These are phyloP conservation scores for Curvularia sp. DNA, from an alignment of 2,329 filamentous ascomycete species.

Conservation along the genomic window DNA sequence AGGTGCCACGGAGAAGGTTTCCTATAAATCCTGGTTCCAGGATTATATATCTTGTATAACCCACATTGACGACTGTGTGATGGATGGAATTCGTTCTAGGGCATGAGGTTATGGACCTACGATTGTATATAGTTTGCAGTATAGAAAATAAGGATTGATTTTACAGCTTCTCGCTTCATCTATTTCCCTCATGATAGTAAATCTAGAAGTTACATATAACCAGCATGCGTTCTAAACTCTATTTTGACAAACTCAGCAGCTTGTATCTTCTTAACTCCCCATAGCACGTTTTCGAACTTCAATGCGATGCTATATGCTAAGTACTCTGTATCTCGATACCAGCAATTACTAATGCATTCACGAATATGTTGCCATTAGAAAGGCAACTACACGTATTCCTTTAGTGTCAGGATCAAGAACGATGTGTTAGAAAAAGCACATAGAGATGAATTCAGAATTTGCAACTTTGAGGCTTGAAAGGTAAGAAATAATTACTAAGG, in stretches of 20 bases:
- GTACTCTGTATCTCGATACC: too few species aligned
- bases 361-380: too few species aligned
- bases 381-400: not conserved
- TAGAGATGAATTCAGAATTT: not conserved
- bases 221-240: not conserved
- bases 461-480: not conserved
- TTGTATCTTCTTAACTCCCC: not conserved
- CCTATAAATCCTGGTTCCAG: not conserved
- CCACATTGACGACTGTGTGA: not conserved
- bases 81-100: not conserved
- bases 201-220: not conserved
- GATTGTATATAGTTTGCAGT: not conserved
- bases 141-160: not conserved
- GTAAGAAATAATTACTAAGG: not conserved
- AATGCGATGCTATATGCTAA: too few species aligned
- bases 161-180: not conserved
- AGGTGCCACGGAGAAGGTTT: slow-evolving; percentile 50
- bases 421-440: not conserved
- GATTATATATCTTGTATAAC: not conserved
- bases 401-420: not conserved
- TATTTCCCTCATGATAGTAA: not conserved
- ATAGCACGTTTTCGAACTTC: too few species aligned
- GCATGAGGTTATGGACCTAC: not conserved
- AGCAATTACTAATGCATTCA: too few species aligned
- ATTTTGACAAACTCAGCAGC: not conserved